Evolutionary conservation across 192 early-diverging fungal genomes (phyloP).

Genomic region (Spinellus fusiger): DNA sequence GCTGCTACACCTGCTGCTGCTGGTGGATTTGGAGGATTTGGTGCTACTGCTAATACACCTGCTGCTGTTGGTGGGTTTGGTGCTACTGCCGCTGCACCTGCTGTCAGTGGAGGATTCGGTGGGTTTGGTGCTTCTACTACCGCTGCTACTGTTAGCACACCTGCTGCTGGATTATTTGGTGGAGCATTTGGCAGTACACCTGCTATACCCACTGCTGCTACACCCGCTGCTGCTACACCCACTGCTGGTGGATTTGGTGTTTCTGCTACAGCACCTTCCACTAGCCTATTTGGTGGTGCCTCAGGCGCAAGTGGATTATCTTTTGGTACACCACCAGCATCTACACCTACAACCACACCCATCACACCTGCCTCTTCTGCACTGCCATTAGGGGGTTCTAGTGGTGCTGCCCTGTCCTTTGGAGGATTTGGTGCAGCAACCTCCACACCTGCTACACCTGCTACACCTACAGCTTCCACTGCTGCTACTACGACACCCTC

Average conservation of each 20-base stretch:
- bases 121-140: not conserved
- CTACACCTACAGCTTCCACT: not conserved
- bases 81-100: conserved; percentile 9
- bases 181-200: not conserved
- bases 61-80: conserved; percentile 18
- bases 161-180: conserved; percentile 7
- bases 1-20: conserved; percentile 1
- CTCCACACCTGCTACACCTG: not conserved
- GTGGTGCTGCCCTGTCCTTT: not conserved
- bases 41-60: conserved; percentile 17
- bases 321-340: conserved; percentile 18
- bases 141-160: conserved; percentile 11
- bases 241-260: not conserved
- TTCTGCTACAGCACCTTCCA: not conserved
- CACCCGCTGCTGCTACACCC: conserved; percentile 17
- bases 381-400: too few relatives aligned
- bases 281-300: not conserved
- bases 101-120: not conserved
- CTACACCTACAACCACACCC: too few relatives aligned
- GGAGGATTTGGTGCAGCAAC: not conserved
- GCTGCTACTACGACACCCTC: conserved; percentile 24
- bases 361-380: not conserved
- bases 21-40: conserved; percentile 13
- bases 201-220: conserved; percentile 16
- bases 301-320: not conserved